Evolutionary conservation across 177 flowering plant genomes (phyloP), one percentile per base, ranked within the genome.

Genomic region (Vitis hybrid): DNA sequence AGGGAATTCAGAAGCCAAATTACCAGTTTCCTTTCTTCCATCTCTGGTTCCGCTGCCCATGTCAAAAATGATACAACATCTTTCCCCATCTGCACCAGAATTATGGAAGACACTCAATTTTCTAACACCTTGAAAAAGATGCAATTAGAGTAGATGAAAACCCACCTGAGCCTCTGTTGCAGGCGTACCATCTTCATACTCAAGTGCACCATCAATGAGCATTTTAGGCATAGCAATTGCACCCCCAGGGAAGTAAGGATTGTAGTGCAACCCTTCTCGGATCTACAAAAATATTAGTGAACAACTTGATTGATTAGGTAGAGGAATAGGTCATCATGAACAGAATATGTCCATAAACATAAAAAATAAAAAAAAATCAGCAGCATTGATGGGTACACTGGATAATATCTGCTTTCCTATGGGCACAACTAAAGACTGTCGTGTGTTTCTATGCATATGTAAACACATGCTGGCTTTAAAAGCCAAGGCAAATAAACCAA

Each of bases 31-130:
- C 93, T 81, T 70, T 89, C 93, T 79, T 89, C 93, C 93, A 89
- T 89, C 77, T 89, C 93, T 8, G 93, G 93, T 72, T 89, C 93
- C 2, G 93, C 93, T n/a, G 93, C 93, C 93, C 93, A 89, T 13
- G 89, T 56, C 76, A 89, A 79, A 64, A 89, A 89, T 49, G 87
- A n/a, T 55, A 89, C 93, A 10, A 89, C 82, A 78, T 89, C 93
- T 74, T 89, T 89, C 29, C 91, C 93, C 93, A 87, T 89, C 93
- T 89, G 81, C 75, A 75, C 19, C 76, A 59, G 15, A 19, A 70
- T 66, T 10, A 53, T 10, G 2, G 10, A 31, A 45, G 33, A 29
- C 33, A 26, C 50, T 31, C 39, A 65, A 67, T 20, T 20, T n/a
- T 8, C 55, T 8, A 26, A 22, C 12, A 39, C 1, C n/a, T 39